Conservation (phyloP, 2,329 filamentous ascomycete species). For the Penicillium frequentans region DNA sequence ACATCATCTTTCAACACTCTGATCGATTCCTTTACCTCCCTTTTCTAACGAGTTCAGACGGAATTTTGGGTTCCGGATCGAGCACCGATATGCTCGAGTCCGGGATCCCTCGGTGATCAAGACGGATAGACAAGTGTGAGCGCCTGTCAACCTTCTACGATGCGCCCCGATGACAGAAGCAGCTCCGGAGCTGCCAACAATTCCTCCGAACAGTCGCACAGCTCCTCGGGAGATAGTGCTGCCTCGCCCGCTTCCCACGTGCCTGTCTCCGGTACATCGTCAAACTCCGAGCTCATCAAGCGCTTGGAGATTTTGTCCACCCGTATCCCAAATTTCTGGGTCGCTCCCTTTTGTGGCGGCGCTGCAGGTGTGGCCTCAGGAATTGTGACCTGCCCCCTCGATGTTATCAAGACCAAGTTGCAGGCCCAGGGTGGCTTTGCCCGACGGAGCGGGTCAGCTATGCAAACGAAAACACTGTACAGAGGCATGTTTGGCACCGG, state of each 20-base stretch:
- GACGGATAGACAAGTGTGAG: constrained; percentile 40
- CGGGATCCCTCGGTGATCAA: constrained; percentile 44
- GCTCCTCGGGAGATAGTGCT: constrained; percentile 22
- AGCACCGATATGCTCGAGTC: constrained; percentile 43
- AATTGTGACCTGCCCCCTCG: constrained; percentile 91
- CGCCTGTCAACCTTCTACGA: constrained; percentile 34
- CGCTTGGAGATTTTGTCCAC: constrained; percentile 45
- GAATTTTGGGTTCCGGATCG: constrained; percentile 40
- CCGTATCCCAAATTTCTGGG: constrained; percentile 54
- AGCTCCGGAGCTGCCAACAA: constrained; percentile 34
- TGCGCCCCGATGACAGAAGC: constrained; percentile 48
- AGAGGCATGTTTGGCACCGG: constrained; percentile 85
- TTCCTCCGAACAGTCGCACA: constrained; percentile 29
- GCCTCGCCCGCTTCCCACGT: constrained; percentile 26
- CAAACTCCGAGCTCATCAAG: constrained; percentile 31
- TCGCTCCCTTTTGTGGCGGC: constrained; percentile 85
- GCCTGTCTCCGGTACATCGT: constrained; percentile 28
- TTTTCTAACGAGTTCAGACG: constrained; percentile 11
- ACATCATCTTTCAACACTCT: background rate
- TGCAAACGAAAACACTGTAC: constrained; percentile 63
- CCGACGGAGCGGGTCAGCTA: constrained; percentile 41
- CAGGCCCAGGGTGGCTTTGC: constrained; percentile 88
- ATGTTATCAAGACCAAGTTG: constrained; percentile 98
- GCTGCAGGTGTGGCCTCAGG: constrained; percentile 89
- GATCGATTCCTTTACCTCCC: background rate